A percentile compares a stretch with the other conserved stretches of the same genome.
phyloP scores from a whole-genome alignment of 148 eudicot species.

The Silene conica region DNA sequence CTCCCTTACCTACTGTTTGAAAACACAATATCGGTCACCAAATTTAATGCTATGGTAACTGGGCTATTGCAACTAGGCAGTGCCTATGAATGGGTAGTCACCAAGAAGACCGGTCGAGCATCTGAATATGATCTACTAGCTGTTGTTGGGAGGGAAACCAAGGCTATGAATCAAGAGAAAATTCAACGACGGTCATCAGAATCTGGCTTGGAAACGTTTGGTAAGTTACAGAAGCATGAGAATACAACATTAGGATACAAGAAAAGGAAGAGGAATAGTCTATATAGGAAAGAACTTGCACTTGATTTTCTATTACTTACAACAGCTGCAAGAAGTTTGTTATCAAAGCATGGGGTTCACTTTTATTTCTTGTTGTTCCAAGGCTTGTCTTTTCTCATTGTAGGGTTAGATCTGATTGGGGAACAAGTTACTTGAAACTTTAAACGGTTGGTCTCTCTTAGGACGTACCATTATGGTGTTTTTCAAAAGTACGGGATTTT shows the following conservation, averaged over 20 bases:
- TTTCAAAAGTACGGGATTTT: too few species aligned
- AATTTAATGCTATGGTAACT: slow-evolving; percentile 31
- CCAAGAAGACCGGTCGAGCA: slow-evolving; percentile 26
- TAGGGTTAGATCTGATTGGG: slow-evolving; percentile 30
- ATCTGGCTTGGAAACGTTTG: neutral
- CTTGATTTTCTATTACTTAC: too few species aligned
- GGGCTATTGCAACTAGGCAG: slow-evolving; percentile 31
- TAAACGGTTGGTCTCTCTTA: neutral
- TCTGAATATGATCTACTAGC: slow-evolving; percentile 23
- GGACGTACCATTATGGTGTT: too few species aligned
- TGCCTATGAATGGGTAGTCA: slow-evolving; percentile 32
- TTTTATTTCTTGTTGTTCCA: slow-evolving; percentile 4
- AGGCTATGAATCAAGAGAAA: slow-evolving; percentile 17
- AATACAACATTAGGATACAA: neutral
- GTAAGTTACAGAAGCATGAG: slow-evolving; percentile 17
- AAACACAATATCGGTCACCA: slow-evolving; percentile 34
- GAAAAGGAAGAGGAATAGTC: neutral
- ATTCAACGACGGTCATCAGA: slow-evolving; percentile 22
- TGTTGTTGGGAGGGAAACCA: slow-evolving; percentile 16
- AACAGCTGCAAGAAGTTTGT: too few species aligned
- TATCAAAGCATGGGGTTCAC: too few species aligned
- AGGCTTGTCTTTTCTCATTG: slow-evolving; percentile 26
- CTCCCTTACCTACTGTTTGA: slow-evolving; percentile 28
- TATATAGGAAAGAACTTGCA: too few species aligned
- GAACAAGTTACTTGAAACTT: slow-evolving; percentile 23